Conservation (phyloP, 1,284 basidiomycete species). For the Leccinum holopus region DNA sequence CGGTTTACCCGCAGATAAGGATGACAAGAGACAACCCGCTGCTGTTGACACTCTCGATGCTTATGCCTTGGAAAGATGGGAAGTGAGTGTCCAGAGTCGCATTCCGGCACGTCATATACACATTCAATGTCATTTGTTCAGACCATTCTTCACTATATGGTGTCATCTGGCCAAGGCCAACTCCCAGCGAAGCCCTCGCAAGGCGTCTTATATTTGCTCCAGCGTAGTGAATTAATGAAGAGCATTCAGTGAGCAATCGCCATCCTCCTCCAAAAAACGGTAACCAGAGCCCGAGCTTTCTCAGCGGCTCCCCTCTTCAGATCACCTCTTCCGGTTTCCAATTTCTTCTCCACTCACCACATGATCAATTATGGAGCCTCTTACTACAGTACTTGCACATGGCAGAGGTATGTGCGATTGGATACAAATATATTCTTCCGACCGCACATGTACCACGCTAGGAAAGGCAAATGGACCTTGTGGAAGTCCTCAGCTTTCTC, state of each 20-base stretch:
- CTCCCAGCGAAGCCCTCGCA: conserved; percentile 69
- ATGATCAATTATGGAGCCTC: conserved; percentile 97
- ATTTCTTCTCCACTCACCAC: conserved; percentile 94
- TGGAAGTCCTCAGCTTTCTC: conserved; percentile 91
- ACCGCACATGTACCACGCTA: conserved; percentile 30
- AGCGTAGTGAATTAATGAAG: conserved; percentile 87
- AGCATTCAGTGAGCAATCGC: conserved; percentile 48
- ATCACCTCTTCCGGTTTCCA: conserved; percentile 98
- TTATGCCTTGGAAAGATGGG: conserved; percentile 93
- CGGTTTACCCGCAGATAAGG: conserved; percentile 76
- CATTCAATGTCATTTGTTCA: conserved; percentile 6
- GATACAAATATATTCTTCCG: conserved; percentile 6
- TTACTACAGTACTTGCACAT: conserved; percentile 87
- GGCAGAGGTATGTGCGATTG: conserved; percentile 58
- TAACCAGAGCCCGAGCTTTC: conserved; percentile 17
- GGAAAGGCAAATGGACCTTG: conserved; percentile 87
- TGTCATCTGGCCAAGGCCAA: conserved; percentile 82
- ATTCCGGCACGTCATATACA: neutral
- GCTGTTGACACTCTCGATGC: conserved; percentile 72
- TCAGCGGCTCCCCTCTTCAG: conserved; percentile 56
- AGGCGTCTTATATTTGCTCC: conserved; percentile 81
- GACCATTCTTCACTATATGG: conserved; percentile 99
- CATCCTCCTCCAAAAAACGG: neutral
- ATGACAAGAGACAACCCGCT: conserved; percentile 54
- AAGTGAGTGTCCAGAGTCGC: conserved; percentile 53